These are phyloP conservation scores for Barnettozyma pratensis DNA, from an alignment of 805 yeast genomes.

Conservation along the genomic window DNA sequence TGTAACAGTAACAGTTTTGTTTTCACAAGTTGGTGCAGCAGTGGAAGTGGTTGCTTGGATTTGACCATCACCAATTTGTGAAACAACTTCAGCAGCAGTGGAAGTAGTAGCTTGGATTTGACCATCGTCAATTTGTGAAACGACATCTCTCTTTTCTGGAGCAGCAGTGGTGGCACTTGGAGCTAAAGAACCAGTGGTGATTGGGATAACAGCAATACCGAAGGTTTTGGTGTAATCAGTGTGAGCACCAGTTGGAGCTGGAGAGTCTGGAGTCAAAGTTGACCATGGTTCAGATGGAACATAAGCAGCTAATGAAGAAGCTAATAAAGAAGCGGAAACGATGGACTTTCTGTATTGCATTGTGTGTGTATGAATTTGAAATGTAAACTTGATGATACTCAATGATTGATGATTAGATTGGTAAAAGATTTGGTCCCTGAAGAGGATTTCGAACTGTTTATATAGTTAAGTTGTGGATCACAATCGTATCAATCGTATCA, in stretches of 20 bases:
- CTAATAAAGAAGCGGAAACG: slow-evolving; percentile 41
- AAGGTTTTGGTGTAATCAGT: slow-evolving; percentile 33
- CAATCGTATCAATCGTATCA: not conserved
- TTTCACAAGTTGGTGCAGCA: slow-evolving; percentile 15
- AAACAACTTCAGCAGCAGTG: slow-evolving; percentile 19
- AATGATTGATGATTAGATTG: not conserved
- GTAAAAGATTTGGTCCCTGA: not conserved
- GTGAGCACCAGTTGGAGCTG: slow-evolving; percentile 32
- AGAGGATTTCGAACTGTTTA: not conserved
- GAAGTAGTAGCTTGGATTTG: slow-evolving; percentile 24
- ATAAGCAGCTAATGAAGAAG: slow-evolving; percentile 51
- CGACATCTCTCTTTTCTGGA: slow-evolving; percentile 15
- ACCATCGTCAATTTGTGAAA: slow-evolving; percentile 21
- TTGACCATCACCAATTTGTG: slow-evolving; percentile 29
- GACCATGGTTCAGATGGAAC: slow-evolving; percentile 53
- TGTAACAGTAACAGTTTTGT: slow-evolving; percentile 28
- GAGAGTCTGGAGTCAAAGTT: slow-evolving; percentile 36
- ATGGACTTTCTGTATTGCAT: slow-evolving; percentile 42
- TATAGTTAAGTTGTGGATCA: not conserved
- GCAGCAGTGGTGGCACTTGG: slow-evolving; percentile 13
- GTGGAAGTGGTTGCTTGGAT: slow-evolving; percentile 26
- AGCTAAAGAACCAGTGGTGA: slow-evolving; percentile 24
- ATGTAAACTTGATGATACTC: not conserved
- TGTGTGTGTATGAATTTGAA: slow-evolving; percentile 11
- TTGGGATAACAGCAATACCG: slow-evolving; percentile 39